Conservation (phyloP, 2,329 filamentous ascomycete species). For the Blastomyces percursus region DNA sequence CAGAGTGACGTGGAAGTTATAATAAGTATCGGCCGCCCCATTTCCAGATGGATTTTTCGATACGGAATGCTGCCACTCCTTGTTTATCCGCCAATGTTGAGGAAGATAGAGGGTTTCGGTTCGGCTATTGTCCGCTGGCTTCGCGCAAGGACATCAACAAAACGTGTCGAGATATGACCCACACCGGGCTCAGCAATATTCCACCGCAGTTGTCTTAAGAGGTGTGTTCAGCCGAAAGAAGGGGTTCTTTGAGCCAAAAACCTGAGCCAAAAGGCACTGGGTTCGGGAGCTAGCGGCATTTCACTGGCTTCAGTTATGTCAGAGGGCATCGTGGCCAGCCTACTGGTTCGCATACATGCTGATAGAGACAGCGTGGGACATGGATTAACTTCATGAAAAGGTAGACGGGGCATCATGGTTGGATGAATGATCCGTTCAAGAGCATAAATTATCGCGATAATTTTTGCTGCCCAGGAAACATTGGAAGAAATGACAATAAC, state of each 20-base stretch:
- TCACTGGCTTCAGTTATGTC: neutral
- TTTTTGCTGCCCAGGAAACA: neutral
- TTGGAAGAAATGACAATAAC: neutral
- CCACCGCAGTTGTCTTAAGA: neutral
- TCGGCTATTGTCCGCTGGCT: neutral
- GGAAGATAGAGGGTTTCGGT: neutral
- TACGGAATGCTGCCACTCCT: neutral
- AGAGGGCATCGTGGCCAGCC: neutral
- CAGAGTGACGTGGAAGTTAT: too few species aligned
- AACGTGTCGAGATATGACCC: neutral
- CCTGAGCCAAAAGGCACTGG: neutral
- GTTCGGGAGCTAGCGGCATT: neutral
- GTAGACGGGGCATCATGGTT: neutral
- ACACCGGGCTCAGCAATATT: neutral
- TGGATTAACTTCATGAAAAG: neutral
- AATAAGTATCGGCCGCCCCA: too few species aligned
- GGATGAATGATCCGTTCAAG: neutral
- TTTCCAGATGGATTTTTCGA: neutral
- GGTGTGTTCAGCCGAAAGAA: neutral
- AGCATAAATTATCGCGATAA: neutral
- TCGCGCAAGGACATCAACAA: neutral
- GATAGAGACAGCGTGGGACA: neutral
- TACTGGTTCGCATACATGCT: neutral
- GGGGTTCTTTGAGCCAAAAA: neutral
- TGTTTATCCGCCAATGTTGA: neutral